Evolutionary conservation across 2,329 filamentous ascomycete genomes (phyloP).

Genomic region (Colletotrichum musae): DNA sequence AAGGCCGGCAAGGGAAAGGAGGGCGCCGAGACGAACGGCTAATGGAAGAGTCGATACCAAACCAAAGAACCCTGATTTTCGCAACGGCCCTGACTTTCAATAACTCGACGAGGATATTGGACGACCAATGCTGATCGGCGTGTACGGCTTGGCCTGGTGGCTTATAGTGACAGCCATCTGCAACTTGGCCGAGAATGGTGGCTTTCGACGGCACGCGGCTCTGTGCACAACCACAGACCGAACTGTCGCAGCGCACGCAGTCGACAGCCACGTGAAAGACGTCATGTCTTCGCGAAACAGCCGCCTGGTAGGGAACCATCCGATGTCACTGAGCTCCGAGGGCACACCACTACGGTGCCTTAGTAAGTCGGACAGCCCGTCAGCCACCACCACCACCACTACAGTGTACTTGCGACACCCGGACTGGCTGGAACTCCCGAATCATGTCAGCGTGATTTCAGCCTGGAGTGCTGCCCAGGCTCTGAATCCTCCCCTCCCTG

Average conservation of each 20-base stretch:
- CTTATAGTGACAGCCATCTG: not conserved
- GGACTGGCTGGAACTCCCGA: not conserved
- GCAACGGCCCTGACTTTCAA: not conserved
- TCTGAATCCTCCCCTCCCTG: not conserved
- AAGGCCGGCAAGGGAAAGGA: slow-evolving; percentile 57
- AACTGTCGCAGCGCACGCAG: slow-evolving; percentile 2
- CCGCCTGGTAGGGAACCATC: slow-evolving; percentile 5
- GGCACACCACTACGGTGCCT: too few relatives aligned
- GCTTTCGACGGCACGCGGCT: not conserved
- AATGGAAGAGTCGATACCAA: slow-evolving; percentile 38
- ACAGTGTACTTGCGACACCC: too few relatives aligned
- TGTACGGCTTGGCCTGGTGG: not conserved
- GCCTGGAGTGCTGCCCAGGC: not conserved
- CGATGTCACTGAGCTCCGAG: not conserved
- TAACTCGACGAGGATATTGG: not conserved
- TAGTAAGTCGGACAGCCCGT: not conserved
- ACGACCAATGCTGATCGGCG: not conserved
- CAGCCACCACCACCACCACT: slow-evolving; percentile 8
- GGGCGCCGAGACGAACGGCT: slow-evolving; percentile 52
- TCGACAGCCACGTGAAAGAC: not conserved
- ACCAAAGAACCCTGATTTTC: slow-evolving; percentile 28
- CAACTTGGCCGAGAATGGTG: not conserved
- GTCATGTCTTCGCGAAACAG: not conserved
- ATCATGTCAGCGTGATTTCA: slow-evolving; percentile 1
- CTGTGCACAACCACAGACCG: slow-evolving; percentile 13